Evolutionary conservation across 345 rosid genomes (phyloP).

Genomic region (Corymbia maculata): DNA sequence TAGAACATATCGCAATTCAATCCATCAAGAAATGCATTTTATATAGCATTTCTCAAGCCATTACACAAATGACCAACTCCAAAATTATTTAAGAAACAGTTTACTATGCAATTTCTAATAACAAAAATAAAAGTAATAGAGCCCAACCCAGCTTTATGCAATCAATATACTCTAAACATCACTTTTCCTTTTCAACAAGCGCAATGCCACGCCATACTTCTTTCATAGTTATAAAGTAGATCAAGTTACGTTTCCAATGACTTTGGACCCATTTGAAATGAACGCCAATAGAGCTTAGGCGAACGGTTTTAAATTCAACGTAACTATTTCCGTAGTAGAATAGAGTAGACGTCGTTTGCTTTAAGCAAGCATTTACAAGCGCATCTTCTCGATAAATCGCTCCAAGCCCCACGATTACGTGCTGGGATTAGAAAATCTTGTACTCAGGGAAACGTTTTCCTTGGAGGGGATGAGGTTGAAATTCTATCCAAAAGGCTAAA

Average conservation of each 20-base stretch:
- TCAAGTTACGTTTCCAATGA: neutral
- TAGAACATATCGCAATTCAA: neutral
- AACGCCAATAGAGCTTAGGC: neutral
- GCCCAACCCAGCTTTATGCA: neutral
- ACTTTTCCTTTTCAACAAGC: neutral
- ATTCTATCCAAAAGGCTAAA: neutral
- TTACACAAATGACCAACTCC: neutral
- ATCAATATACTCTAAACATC: neutral
- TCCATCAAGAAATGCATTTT: neutral
- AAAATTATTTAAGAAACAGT: neutral
- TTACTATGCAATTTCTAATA: neutral
- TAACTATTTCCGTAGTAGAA: accelerated
- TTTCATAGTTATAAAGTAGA: neutral
- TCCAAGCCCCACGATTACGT: neutral
- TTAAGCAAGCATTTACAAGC: neutral
- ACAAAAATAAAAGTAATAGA: neutral
- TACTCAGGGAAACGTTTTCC: neutral
- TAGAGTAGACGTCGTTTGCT: neutral
- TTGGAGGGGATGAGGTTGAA: neutral
- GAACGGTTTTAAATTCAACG: neutral
- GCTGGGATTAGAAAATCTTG: neutral
- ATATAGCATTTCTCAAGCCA: neutral
- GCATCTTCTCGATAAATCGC: neutral
- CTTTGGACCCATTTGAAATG: neutral
- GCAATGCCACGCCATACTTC: neutral